Evolutionary conservation across 2,329 filamentous ascomycete genomes (phyloP), one percentile per base, ranked within the genome.

Genomic region (Onygenales sp.): DNA sequence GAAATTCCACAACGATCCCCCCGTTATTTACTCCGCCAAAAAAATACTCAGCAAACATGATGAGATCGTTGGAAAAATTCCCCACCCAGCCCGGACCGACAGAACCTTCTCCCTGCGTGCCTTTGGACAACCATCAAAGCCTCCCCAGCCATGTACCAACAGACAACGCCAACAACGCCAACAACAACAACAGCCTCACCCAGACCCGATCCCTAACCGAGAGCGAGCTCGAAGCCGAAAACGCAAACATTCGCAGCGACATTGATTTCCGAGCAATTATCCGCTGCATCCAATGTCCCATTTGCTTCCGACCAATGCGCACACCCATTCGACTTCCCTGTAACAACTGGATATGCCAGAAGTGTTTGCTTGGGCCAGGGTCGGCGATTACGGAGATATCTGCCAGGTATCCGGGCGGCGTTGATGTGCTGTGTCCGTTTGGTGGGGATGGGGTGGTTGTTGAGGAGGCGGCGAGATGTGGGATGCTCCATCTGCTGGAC

Each of bases 321-420:
- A 76, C 81, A 7, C 87, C 90, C 5, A 77, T 89, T 54, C 87
- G 87, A 0, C 73, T 95, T 4, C 89, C 90, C 5, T 96, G 91
- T 66, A 89, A 90, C 32, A 82, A 85, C 63, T 85, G 84, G 9
- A 69, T 95, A 9, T 96, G 91, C 71, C 83, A 79, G 62, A 68
- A 69, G 49, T 96, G 91, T 68, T 71, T 95, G 1, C 90, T 90
- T 1, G 70, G 80, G 46, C 71, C 83, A 2, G 80, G 85, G 61
- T 67, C 76, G 44, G 74, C 75, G 47, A 82, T 88, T 57, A 87
- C 95, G 54, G 86, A 88, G 2, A 95, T 92, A 67, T 89, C 89
- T 0, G 82, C 82, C 13, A 78, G 78, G 1, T 79, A 83, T 6
- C 82, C 80, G 43, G 80, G 89, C 41, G 73, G 82, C 42, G 76